Conservation (phyloP, 2,329 filamentous ascomycete species). For the Lanzia echinophila region DNA sequence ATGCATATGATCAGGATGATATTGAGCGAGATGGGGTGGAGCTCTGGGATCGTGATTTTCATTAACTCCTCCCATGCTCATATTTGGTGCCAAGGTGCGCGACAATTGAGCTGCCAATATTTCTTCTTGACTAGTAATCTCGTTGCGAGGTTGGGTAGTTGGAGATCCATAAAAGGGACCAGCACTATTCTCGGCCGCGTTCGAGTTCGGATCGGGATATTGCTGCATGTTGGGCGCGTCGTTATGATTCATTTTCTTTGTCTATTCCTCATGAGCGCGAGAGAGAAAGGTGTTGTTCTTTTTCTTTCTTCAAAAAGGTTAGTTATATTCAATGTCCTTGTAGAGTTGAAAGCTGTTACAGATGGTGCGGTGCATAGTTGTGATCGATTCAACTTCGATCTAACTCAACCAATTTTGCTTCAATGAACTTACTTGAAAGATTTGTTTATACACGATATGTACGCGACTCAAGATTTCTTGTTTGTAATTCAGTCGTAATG, state of each 20-base stretch:
- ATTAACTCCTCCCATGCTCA: constrained; percentile 33
- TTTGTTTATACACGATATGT: constrained; percentile 3
- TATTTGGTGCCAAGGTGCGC: constrained; percentile 38
- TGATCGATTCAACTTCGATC: too few species aligned
- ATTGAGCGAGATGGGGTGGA: constrained; percentile 32
- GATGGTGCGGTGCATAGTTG: constrained; percentile 6
- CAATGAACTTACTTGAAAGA: constrained; percentile 21
- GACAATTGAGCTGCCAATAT: constrained; percentile 38
- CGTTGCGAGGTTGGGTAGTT: constrained; percentile 21
- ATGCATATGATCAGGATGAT: constrained; percentile 29
- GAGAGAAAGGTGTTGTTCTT: constrained; percentile 9
- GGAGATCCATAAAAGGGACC: constrained; percentile 25
- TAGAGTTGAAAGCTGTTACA: neutral
- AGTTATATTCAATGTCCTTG: constrained; percentile 17
- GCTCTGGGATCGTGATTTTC: constrained; percentile 32
- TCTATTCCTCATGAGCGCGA: constrained; percentile 16
- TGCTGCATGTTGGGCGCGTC: constrained; percentile 28
- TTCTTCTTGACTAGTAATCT: constrained; percentile 31
- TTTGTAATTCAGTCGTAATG: constrained; percentile 4
- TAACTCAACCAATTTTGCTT: constrained; percentile 18
- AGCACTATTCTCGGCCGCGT: constrained; percentile 21
- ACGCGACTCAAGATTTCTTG: constrained; percentile 13
- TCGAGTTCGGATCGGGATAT: constrained; percentile 27
- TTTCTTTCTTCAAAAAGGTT: constrained; percentile 15
- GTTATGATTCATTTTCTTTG: constrained; percentile 16